Evolutionary conservation across 371 early-diverging fungal genomes (phyloP), one percentile per base, ranked within the genome.

Genomic region (Saksenaea vasiformis): DNA sequence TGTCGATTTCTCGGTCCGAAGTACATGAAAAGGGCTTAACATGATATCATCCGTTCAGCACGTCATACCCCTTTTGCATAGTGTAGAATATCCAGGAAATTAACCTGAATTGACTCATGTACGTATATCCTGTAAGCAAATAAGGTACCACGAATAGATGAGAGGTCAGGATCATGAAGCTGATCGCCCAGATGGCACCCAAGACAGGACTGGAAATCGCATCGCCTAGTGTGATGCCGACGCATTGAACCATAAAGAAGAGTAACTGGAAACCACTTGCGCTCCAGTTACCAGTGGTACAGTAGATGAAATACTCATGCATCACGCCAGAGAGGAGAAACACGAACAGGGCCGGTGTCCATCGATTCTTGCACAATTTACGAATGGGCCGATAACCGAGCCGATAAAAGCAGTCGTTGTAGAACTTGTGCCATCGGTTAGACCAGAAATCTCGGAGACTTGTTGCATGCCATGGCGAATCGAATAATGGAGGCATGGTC

Each of bases 271-370:
- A 56, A 3, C 71, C 73, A 60, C 70, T 65, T 8, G 68, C 70
- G 0, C 72, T 78, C 71, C 10, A 64, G n/a, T 9, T 44, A 0
- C 78, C 78, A 1, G 73, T 63, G 0, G 76, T 60, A 47, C 70
- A 69, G 51, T 65, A 74, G 8, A 78, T 44, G 54, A 74, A 75
- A 57, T 75, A 78, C 36, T 78, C 78, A 43, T 78, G 78, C 78
- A 78, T 78, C 0, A 75, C 24, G 1, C 78, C 78, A 3, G 76
- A 75, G 56, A 78, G 68, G 11, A 66, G 60, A 71, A 78, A 78
- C 0, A 78, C 78, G n/a, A 66, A 58, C 19, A 70, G 44, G 1
- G 70, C 69, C 3, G 76, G 76, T 1, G 73, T 22, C 58, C 65
- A 67, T 5, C 70, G 17, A 54, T 35, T 47, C 22, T 22, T 47